Base-by-base conservation (phyloP, 129 eudicot genomes). In the Arctium lappa region DNA sequence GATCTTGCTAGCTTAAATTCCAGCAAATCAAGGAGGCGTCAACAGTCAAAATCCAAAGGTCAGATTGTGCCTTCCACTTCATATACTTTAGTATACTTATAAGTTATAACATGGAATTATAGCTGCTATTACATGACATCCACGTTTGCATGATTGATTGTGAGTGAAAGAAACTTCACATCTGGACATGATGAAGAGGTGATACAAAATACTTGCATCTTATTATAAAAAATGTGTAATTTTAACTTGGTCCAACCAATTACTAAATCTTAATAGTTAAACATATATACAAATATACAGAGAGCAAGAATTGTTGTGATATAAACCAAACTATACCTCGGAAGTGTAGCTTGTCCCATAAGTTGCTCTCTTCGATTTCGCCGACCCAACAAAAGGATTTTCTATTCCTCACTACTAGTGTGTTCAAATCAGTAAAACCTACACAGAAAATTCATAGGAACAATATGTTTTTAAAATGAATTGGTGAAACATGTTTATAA, bases 31-130 rank as follows among this genome's bases (percentile, higher is more conserved):
- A 91, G 69, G 86, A 91, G 84, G 79, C 48, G 77, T 48, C 77
- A 74, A 42, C 79, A 53, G 77, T 80, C 90, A 16, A 88, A 81
- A 73, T 48, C 86, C 74, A 86, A 84, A 88, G 94, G 94, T 90
- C 56, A 69, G 87, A 69, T 78, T 33, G 27, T 18, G 36, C 87
- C 12, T 82, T 76, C 73, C 32, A 30, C 31, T 42, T 29, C 36
- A 16, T 56, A 31, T 27, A 56, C 27, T 56, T 56, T n/a, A 6
- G 16, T 56, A 56, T 56, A 46, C 7, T 22, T 22, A 22, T 22
- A 33, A 1, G 36, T 13, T 16, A 53, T 53, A 56, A 56, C 66
- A 56, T 56, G 66, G 6, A 56, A 56, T 3, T 56, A 56, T 56
- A 53, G 18, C 63, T 12, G n/a, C 63, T 53, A 2, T 12, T 53